Conservation (phyloP, 2,329 filamentous ascomycete genomes). For the Arthrinium puccinioides region DNA sequence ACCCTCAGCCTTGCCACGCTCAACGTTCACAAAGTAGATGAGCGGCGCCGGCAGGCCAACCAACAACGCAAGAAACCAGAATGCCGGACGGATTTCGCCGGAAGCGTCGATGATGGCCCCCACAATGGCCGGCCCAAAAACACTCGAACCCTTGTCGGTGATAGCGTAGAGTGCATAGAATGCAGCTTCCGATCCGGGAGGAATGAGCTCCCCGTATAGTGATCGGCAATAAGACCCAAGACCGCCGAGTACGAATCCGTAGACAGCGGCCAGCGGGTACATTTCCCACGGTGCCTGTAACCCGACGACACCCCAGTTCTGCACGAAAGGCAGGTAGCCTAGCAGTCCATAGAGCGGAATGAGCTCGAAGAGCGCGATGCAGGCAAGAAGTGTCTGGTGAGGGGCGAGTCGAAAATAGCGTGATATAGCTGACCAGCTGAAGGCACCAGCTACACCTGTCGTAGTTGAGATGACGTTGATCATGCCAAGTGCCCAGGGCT, state of each 20-base stretch:
- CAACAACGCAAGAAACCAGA: conserved; percentile 84
- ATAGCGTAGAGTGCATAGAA: conserved; percentile 97
- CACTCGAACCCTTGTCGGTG: conserved; percentile 89
- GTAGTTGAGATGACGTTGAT: conserved; percentile 90
- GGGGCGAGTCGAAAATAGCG: conserved; percentile 62
- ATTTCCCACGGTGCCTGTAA: conserved; percentile 96
- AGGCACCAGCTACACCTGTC: conserved; percentile 78
- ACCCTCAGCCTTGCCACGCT: conserved; percentile 66
- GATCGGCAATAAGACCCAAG: conserved; percentile 87
- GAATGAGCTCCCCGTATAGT: conserved; percentile 88
- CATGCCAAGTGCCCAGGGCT: conserved; percentile 76
- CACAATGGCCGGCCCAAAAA: conserved; percentile 92
- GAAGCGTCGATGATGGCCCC: conserved; percentile 83
- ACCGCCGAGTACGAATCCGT: conserved; percentile 91
- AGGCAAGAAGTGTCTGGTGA: conserved; percentile 85
- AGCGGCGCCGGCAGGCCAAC: conserved; percentile 79
- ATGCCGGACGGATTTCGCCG: conserved; percentile 76
- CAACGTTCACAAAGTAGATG: conserved; percentile 79
- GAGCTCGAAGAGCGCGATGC: conserved; percentile 82
- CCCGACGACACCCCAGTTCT: conserved; percentile 67
- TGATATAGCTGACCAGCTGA: conserved; percentile 80
- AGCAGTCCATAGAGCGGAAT: conserved; percentile 89
- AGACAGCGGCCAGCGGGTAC: conserved; percentile 85
- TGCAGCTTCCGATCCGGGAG: conserved; percentile 86
- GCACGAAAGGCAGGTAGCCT: conserved; percentile 77